Conservation (phyloP, 2,329 filamentous ascomycete genomes). For the Botryotinia calthae region DNA sequence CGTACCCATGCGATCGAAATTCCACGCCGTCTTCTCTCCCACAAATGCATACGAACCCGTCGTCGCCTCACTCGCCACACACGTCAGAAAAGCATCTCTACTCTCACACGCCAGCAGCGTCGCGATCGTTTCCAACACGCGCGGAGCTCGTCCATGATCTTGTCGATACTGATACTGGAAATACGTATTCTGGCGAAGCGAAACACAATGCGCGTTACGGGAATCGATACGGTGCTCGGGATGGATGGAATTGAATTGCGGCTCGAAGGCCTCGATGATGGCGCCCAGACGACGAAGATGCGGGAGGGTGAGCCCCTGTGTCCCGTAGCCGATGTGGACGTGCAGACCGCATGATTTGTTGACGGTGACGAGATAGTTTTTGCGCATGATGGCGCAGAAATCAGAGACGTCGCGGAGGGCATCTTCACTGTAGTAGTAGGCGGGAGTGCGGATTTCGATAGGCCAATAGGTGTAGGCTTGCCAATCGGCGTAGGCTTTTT, state of each 20-base stretch:
- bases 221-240: constrained; percentile 11
- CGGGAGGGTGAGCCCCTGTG: constrained; percentile 26
- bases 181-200: neutral
- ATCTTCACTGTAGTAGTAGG: constrained; percentile 19
- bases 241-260: constrained; percentile 35
- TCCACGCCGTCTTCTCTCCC: neutral
- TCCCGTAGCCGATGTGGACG: constrained; percentile 38
- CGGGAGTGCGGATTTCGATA: constrained; percentile 30
- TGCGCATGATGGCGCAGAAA: constrained; percentile 23
- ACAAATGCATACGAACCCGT: neutral
- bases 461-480: constrained; percentile 9
- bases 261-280: constrained; percentile 36
- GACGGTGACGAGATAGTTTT: constrained; percentile 26
- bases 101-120: neutral
- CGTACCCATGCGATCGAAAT: neutral
- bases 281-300: constrained; percentile 35
- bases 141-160: neutral
- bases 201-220: neutral
- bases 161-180: neutral
- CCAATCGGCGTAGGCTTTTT: neutral
- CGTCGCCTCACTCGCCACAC: neutral
- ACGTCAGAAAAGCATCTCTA: neutral
- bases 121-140: neutral
- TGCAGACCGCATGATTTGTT: constrained; percentile 36
- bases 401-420: constrained; percentile 18